Evolutionary conservation across 148 eudicot genomes (phyloP).

Genomic region (Mesembryanthemum crystallinum): DNA sequence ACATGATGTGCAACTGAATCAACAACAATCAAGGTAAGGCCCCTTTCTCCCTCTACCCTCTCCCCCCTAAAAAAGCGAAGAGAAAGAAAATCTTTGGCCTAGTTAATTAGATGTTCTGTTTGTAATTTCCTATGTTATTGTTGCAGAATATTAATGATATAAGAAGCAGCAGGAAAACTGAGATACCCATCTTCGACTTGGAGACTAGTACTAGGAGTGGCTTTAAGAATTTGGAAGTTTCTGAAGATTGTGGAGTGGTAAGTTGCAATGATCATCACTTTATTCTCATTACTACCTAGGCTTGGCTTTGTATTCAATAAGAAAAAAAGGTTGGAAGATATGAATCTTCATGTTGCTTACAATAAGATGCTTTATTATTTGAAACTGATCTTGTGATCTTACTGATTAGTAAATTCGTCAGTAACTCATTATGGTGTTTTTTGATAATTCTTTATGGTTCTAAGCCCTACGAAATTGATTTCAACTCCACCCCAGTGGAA

Average conservation of each 20-base stretch:
- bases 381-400: neutral
- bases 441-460: too few species aligned
- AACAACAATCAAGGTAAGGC: neutral
- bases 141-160: constrained; percentile 85
- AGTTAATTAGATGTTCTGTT: neutral
- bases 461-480: too few species aligned
- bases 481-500: too few species aligned
- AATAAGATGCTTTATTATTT: neutral
- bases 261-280: constrained; percentile 10
- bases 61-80: neutral
- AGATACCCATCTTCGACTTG: constrained; percentile 81
- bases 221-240: constrained; percentile 77
- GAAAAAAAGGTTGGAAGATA: neutral
- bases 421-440: too few species aligned
- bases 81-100: neutral
- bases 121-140: constrained; percentile 11
- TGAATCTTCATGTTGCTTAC: neutral
- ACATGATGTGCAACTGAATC: neutral
- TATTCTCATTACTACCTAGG: neutral
- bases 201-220: constrained; percentile 88
- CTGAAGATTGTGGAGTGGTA: constrained; percentile 99
- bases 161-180: constrained; percentile 62
- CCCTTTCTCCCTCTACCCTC: neutral
- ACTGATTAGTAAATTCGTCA: neutral
- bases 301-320: neutral